Evolutionary conservation across 2,329 filamentous ascomycete species (phyloP).

Genomic region (Aspergillus sojae): DNA sequence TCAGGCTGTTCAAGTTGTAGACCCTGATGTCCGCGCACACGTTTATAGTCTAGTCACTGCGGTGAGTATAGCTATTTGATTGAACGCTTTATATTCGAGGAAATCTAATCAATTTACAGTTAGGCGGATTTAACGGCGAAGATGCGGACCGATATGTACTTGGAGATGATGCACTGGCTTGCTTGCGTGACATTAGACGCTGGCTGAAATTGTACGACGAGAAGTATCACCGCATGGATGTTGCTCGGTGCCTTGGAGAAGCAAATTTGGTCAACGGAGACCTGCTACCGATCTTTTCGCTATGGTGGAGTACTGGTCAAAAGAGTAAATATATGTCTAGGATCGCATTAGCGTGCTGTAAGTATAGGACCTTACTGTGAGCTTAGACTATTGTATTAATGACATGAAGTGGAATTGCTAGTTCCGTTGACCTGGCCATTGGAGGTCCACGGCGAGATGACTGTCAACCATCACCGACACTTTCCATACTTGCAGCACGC

Average conservation of each 20-base stretch:
- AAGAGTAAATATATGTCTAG: slow-evolving; percentile 76
- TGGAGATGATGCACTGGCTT: slow-evolving; percentile 89
- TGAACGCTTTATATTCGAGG: slow-evolving; percentile 20
- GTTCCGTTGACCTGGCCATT: slow-evolving; percentile 94
- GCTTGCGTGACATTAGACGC: slow-evolving; percentile 88
- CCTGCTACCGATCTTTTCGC: slow-evolving; percentile 81
- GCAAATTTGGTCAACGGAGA: slow-evolving; percentile 91
- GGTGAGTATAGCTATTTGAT: slow-evolving; percentile 55
- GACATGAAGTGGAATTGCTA: slow-evolving; percentile 71
- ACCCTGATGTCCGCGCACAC: slow-evolving; percentile 90
- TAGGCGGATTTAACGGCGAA: slow-evolving; percentile 79
- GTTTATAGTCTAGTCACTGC: slow-evolving; percentile 93
- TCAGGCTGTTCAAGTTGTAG: slow-evolving; percentile 64
- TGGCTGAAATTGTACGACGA: slow-evolving; percentile 96
- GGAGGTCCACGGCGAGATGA: slow-evolving; percentile 80
- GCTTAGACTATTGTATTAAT: slow-evolving; percentile 17
- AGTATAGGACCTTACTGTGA: slow-evolving; percentile 22
- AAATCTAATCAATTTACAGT: slow-evolving; percentile 52
- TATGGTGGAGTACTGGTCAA: slow-evolving; percentile 73
- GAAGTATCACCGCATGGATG: slow-evolving; percentile 90
- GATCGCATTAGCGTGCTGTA: slow-evolving; percentile 76
- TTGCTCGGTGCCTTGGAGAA: slow-evolving; percentile 88
- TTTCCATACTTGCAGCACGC: slow-evolving; percentile 85
- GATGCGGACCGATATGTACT: slow-evolving; percentile 83
- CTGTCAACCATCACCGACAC: slow-evolving; percentile 89